A percentile compares a stretch with the other conserved stretches of the same genome.
Evolutionary conservation across 345 rosid genomes (phyloP).

Genomic region (Eucalyptus polyanthemos): DNA sequence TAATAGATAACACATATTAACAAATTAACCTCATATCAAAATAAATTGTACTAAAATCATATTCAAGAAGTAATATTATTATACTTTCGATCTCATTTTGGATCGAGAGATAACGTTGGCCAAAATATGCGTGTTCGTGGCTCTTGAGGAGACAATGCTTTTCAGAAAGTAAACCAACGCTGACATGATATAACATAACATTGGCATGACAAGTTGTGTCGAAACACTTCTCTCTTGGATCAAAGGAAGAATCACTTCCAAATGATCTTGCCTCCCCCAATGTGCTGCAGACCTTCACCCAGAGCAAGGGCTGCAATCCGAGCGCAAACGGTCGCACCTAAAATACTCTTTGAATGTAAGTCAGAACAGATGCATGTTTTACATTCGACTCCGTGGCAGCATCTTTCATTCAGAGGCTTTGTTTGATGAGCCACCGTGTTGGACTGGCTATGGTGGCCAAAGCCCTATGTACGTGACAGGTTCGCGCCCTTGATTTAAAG

Average conservation of each 20-base stretch:
- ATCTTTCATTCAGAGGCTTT: not conserved
- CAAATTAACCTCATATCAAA: not conserved
- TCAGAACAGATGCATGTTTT: not conserved
- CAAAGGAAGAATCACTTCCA: not conserved
- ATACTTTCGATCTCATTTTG: not conserved
- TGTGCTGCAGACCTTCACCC: not conserved
- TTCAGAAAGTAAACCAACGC: rapidly evolving
- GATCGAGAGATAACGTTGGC: not conserved
- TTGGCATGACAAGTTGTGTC: rapidly evolving
- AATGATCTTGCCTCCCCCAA: not conserved
- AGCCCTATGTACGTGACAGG: not conserved
- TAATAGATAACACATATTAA: rapidly evolving
- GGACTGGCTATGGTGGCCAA: not conserved
- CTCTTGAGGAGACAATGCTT: not conserved
- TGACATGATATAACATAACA: rapidly evolving
- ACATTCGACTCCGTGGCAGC: not conserved
- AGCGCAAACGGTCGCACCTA: not conserved
- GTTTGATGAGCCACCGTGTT: not conserved
- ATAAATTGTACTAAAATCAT: not conserved
- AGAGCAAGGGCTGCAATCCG: not conserved
- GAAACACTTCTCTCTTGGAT: not conserved
- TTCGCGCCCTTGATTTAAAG: not conserved
- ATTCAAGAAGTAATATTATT: not conserved
- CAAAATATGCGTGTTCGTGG: rapidly evolving
- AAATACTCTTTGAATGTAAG: not conserved